Base-by-base conservation (phyloP, 2,329 filamentous ascomycete genomes). In the Dothideomycetes sp. region DNA sequence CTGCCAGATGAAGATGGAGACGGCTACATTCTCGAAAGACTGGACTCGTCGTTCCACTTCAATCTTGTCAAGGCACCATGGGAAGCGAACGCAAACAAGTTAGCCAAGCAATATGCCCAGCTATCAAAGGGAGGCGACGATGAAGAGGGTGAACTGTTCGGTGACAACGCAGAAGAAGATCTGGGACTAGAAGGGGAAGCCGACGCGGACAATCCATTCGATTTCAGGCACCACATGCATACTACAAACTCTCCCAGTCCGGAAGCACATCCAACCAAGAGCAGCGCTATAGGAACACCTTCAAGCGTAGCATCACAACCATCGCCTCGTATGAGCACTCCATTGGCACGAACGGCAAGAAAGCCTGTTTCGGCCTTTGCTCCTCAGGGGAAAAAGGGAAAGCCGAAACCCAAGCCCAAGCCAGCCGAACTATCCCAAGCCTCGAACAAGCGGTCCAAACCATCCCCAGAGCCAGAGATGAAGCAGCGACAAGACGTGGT, bases 21-120 rank as follows among this genome's bases (percentile, higher is more conserved):
- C 53, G 80, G 73, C 41, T 91, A 91, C 49, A 77, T 91, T 19
- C 71, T 95, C 40, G 86, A 95, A 63, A 78, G 77, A 37, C 68
- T 95, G 40, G 77, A 85, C 55, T 81, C 79, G n/a, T 79, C 79
- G 30, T 82, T 94, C 61, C 80, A 85, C 53, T 88, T 94, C 80
- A 95, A 94, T 59, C 64, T 94, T 39, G 77, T 75, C 38, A 76
- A 72, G 40, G 77, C 77, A 11, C 84, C 81, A 2, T 73, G 70
- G 47, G 79, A 81, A 51, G 65, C 69, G 39, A 75, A 84, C 48
- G 61, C 70, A 38, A 72, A 74, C 19, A 75, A 72, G 51, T 67
- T 93, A 31, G 70, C 75, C 35, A 71, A 76, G 36, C 71, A 80
- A 52, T 79, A 84, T 54, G 69, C 77, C 8, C 84, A 84, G 44